Conservation (phyloP, 345 rosid species). For the Microcos paniculata region DNA sequence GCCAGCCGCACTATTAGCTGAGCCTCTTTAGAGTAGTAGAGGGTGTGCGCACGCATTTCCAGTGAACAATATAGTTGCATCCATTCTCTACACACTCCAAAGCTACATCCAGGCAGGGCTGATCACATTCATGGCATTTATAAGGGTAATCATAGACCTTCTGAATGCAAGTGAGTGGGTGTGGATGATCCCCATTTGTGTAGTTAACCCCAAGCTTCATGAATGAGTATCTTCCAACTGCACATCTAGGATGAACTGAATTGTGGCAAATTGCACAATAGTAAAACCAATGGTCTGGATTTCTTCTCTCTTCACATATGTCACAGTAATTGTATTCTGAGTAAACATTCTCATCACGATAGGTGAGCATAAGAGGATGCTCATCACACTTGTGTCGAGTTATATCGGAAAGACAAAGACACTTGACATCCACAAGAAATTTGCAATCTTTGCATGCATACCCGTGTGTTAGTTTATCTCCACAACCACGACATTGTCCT, state of each 20-base stretch:
- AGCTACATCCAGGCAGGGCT: not conserved
- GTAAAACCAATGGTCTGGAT: no score
- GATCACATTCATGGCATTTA: not conserved
- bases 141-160: not conserved
- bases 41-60: not conserved
- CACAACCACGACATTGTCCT: not conserved
- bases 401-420: constrained; percentile 6
- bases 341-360: not conserved
- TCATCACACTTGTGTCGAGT: not conserved
- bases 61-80: not conserved
- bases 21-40: no score
- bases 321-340: constrained; percentile 5
- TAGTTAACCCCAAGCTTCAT: not conserved
- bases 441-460: constrained; percentile 11
- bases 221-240: not conserved
- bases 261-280: not conserved
- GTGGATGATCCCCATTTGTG: not conserved
- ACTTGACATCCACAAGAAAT: not conserved
- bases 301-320: constrained; percentile 17
- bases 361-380: constrained; percentile 19
- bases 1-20: no score
- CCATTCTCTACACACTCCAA: not conserved
- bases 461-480: not conserved
- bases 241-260: not conserved
- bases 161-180: not conserved